Base-by-base conservation (phyloP, 148 eudicot species). In the Linanthus parryae region DNA sequence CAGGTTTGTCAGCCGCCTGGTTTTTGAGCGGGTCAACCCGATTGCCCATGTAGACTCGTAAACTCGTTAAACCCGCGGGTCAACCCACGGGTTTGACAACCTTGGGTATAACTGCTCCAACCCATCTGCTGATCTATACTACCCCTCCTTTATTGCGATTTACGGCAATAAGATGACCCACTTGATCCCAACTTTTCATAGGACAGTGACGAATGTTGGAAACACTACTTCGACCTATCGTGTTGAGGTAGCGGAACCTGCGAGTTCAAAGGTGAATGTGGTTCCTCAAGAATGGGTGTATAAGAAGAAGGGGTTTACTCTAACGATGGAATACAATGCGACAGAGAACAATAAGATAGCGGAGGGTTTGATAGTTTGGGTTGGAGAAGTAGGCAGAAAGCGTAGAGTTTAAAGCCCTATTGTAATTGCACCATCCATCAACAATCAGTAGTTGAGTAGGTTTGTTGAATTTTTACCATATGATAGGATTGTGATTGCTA, bases 181-280 rank as follows among this genome's bases (percentile, higher is more conserved):
- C 13, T 1, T 30, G 23, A 7, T 30, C 3, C 44, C 55, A 20
- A 48, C 11, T 13, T 69, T 62, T 18, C 10, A 39, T 25, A 69
- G 73, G 22, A 62, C 59, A 0, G 49, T 63, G 5, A 63, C 68
- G 2, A 69, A 63, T 53, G 69, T 69, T 25, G 69, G 65, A 13
- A 54, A 69, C n/a, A 48, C 30, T 0, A 40, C n/a, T n/a, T n/a
- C 64, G 1, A 34, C 48, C n/a, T 69, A 69, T 36, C 44, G 31
- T 10, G 68, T 46, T 15, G 19, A 49, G 15, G 41, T 61, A 38
- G 22, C 13, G 20, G 58, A 53, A 0, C 67, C 67, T 5, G 16
- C 20, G 21, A 57, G 62, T 22, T 56, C 67, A 6, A 24, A n/a
- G 1, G 59, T 68, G 6, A 55, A 27, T 8, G 48, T 68, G 0